Percentiles rank a stretch among this genome's conserved stretches.
Conservation (phyloP, 768 basidiomycete species). For the Rhizopogon vesiculosus region DNA sequence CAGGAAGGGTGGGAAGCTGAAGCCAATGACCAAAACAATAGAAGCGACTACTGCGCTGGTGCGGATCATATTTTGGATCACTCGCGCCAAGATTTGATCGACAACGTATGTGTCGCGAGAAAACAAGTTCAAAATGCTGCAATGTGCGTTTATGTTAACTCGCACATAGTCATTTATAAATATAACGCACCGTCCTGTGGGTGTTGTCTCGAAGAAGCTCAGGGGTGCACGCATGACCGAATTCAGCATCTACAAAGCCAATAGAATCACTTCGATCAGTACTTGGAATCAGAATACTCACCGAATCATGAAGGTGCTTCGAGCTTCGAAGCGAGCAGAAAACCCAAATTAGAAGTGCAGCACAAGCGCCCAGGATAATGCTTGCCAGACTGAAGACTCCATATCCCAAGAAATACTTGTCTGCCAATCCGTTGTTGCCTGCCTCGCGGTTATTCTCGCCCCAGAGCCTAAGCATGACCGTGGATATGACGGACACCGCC, state of each 20-base stretch:
- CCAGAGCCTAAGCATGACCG: conserved; percentile 73
- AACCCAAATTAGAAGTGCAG: conserved; percentile 70
- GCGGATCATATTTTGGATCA: conserved; percentile 63
- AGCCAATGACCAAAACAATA: conserved; percentile 68
- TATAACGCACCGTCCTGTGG: conserved; percentile 63
- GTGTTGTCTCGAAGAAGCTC: conserved; percentile 88
- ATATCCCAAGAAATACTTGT: conserved; percentile 57
- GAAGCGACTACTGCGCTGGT: conserved; percentile 56
- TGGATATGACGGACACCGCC: conserved; percentile 52
- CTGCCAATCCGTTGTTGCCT: conserved; percentile 55
- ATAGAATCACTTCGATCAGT: neutral
- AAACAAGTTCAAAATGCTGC: conserved; percentile 84
- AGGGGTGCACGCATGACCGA: conserved; percentile 81
- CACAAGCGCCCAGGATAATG: conserved; percentile 46
- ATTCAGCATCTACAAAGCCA: conserved; percentile 56
- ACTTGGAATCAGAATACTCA: conserved; percentile 28
- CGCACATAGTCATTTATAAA: neutral
- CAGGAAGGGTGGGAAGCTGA: conserved; percentile 80
- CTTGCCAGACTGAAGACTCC: conserved; percentile 62
- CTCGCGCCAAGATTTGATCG: conserved; percentile 77
- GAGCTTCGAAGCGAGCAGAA: conserved; percentile 73
- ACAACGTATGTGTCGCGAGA: conserved; percentile 85
- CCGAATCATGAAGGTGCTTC: conserved; percentile 69
- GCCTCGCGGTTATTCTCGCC: conserved; percentile 67
- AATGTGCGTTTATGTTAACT: neutral